Evolutionary conservation across 129 eudicot species (phyloP).

Genomic region (Helianthus tuberosus): DNA sequence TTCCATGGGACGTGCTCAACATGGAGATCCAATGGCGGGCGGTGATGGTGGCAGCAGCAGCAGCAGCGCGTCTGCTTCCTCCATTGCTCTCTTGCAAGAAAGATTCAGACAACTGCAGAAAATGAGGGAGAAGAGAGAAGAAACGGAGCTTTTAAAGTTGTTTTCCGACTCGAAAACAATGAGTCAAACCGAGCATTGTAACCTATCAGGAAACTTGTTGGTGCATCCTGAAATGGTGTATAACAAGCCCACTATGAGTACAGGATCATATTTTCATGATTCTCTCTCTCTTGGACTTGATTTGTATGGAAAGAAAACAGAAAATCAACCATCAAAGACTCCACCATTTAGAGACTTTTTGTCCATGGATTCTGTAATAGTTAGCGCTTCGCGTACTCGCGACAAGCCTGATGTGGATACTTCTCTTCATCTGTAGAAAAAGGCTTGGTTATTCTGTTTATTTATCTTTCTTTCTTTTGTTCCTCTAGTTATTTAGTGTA

Average conservation of each 20-base stretch:
- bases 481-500: constrained; percentile 23
- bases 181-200: constrained; percentile 8
- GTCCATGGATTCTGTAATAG: constrained; percentile 36
- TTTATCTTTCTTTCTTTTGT: constrained; percentile 27
- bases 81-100: constrained; percentile 61
- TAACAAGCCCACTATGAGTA: constrained; percentile 1
- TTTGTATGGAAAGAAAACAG: constrained; percentile 28
- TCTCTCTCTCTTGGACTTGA: constrained; percentile 60
- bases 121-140: constrained; percentile 55
- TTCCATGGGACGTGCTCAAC: constrained; percentile 44
- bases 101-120: constrained; percentile 58
- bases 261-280: constrained; percentile 38
- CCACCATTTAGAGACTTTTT: constrained; percentile 29
- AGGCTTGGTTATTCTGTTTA: not conserved
- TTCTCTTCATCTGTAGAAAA: constrained; percentile 61
- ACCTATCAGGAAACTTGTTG: constrained; percentile 16
- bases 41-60: constrained; percentile 1
- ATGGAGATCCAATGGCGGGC: constrained; percentile 25
- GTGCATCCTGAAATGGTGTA: constrained; percentile 14
- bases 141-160: constrained; percentile 37
- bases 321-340: constrained; percentile 24
- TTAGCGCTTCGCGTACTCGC: constrained; percentile 19
- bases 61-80: constrained; percentile 38
- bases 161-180: constrained; percentile 23
- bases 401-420: constrained; percentile 56